Evolutionary conservation across 768 basidiomycete species (phyloP), one percentile per base, ranked within the genome.

Genomic region (Trametes sanguinea): DNA sequence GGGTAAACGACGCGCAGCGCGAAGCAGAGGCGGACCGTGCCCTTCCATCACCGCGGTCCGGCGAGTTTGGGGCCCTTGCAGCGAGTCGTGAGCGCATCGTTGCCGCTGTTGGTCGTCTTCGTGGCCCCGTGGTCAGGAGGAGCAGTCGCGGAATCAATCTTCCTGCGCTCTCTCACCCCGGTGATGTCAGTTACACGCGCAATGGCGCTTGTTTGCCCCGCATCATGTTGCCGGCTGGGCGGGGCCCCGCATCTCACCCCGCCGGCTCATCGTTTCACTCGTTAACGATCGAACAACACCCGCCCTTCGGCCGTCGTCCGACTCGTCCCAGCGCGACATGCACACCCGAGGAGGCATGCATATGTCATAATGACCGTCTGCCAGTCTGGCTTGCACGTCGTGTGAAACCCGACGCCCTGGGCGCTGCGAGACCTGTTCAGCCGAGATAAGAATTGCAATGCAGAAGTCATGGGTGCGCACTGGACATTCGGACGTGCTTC

Each of bases 31-130:
- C 62, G 52, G 52, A n/a, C 57, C 57, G 57, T 8, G 8, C 47
- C 17, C 3, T 14, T n/a, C n/a, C 53, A 58, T 58, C 53, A 59
- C 30, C 29, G 40, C 62, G 62, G 62, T 50, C 62, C 57, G 62
- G 57, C 39, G n/a, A 39, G 35, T 13, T 17, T 32, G 5, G 59
- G 48, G 29, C 30, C 22, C 32, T 27, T 11, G 30, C 53, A 10
- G 42, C 42, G 22, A 43, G 6, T 6, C 10, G 44, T 16, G 43
- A 35, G 50, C 40, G 42, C 51, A 8, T 40, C 46, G 52, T 60
- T 37, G 52, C 47, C 30, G 37, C 10, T 4, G 55, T 35, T 29
- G 29, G 56, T 50, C 7, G 39, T 8, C 10, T 39, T 10, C 11
- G 51, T n/a, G 60, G 47, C 50, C 60, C 53, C 60, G 40, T 54